Evolutionary conservation across 805 yeast species (phyloP).

Genomic region (Ogataea dorogensis): DNA sequence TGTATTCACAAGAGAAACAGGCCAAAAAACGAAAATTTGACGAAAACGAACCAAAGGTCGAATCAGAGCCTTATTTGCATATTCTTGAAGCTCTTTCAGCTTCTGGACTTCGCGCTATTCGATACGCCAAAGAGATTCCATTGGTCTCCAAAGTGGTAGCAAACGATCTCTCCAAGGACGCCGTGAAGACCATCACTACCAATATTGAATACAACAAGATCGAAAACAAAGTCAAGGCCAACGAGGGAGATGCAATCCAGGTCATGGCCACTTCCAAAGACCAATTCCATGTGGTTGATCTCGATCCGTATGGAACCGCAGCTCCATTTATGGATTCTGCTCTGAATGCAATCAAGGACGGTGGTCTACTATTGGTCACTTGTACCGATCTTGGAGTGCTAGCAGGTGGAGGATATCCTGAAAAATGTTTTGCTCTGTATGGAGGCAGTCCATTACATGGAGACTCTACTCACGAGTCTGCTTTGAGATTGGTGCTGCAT

Average conservation of each 20-base stretch:
- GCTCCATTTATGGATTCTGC: conserved; percentile 95
- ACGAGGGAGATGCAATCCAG: conserved; percentile 88
- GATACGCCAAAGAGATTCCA: conserved; percentile 92
- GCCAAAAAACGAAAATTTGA: conserved; percentile 30
- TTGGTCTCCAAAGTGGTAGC: conserved; percentile 73
- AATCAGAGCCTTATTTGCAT: conserved; percentile 48
- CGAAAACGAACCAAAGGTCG: conserved; percentile 8
- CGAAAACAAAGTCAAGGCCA: conserved; percentile 54
- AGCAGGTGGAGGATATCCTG: conserved; percentile 96
- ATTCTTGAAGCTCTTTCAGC: conserved; percentile 92
- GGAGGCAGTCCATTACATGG: conserved; percentile 89
- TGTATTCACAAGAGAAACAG: conserved; percentile 43
- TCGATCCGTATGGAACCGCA: conserved; percentile 98
- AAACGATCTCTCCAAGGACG: conserved; percentile 82
- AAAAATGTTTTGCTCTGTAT: conserved; percentile 90
- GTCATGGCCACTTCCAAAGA: conserved; percentile 59
- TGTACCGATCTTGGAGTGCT: conserved; percentile 95
- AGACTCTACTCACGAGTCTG: conserved; percentile 91
- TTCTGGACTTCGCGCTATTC: conserved; percentile 88
- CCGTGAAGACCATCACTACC: conserved; percentile 74
- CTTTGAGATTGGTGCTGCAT: conserved; percentile 77
- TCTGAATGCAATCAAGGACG: conserved; percentile 75
- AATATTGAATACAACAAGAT: conserved; percentile 71
- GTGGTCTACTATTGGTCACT: conserved; percentile 84
- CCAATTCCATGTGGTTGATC: conserved; percentile 80